Evolutionary conservation across 1,139 yeast species (phyloP).

Genomic region (Diutina scorzettiae): DNA sequence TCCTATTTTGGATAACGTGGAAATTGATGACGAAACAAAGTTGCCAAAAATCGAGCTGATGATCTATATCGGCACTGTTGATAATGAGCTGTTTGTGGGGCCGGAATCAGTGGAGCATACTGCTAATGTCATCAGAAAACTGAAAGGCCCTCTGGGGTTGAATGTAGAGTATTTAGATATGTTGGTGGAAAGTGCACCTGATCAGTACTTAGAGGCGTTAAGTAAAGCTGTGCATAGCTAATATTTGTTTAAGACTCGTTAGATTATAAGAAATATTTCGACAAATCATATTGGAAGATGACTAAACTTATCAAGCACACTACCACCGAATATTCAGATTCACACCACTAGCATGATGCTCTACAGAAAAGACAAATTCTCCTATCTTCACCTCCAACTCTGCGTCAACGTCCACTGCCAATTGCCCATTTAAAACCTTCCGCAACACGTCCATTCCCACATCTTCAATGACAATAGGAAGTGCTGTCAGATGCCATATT

Average conservation of each 20-base stretch:
- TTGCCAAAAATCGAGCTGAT: slow-evolving; percentile 33
- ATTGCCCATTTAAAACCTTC: slow-evolving; percentile 37
- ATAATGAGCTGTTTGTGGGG: slow-evolving; percentile 73
- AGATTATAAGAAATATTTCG: neutral
- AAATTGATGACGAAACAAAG: slow-evolving; percentile 8
- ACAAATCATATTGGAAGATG: neutral
- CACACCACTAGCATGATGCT: slow-evolving; percentile 32
- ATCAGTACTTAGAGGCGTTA: neutral
- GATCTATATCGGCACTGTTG: slow-evolving; percentile 77
- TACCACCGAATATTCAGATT: slow-evolving; percentile 20
- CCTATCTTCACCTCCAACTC: slow-evolving; percentile 26
- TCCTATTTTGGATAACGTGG: slow-evolving; percentile 11
- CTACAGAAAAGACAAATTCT: slow-evolving; percentile 24
- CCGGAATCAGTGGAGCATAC: slow-evolving; percentile 53
- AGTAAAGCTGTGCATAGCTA: neutral
- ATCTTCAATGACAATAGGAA: slow-evolving; percentile 34
- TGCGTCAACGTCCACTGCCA: slow-evolving; percentile 35
- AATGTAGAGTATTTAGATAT: slow-evolving; percentile 2
- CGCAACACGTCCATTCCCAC: slow-evolving; percentile 38
- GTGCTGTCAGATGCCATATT: slow-evolving; percentile 30
- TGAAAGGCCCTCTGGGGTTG: slow-evolving; percentile 72
- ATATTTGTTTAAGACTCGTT: neutral
- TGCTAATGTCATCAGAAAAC: slow-evolving; percentile 43
- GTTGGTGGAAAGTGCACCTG: neutral
- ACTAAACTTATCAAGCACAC: too few species aligned